Percentiles rank a stretch among this genome's conserved stretches.
These are phyloP conservation scores for Balansia obtecta DNA, from an alignment of 2,329 filamentous ascomycete species.

Conservation along the genomic window DNA sequence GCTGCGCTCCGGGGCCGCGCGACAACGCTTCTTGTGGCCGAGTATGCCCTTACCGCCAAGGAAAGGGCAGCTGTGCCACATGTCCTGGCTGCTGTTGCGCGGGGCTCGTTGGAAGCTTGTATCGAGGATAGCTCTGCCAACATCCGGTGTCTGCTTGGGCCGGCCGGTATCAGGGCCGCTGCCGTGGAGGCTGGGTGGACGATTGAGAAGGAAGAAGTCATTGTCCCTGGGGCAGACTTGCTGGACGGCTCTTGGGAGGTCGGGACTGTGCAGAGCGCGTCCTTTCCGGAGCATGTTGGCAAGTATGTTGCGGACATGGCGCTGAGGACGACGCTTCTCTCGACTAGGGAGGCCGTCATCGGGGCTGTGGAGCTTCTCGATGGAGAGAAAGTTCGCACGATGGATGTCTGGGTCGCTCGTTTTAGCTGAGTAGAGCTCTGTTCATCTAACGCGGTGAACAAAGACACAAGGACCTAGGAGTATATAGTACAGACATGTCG, in stretches of 20 bases:
- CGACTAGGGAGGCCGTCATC: slow-evolving; percentile 21
- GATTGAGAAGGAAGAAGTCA: slow-evolving; percentile 21
- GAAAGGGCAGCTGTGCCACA: too few relatives aligned
- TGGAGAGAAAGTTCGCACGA: slow-evolving; percentile 22
- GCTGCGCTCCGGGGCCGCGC: too few relatives aligned
- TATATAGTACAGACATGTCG: too few relatives aligned
- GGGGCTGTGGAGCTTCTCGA: slow-evolving; percentile 16
- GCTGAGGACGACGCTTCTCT: slow-evolving; percentile 15
- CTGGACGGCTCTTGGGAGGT: slow-evolving; percentile 36
- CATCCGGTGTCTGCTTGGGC: slow-evolving; percentile 32
- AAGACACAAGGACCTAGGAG: too few relatives aligned
- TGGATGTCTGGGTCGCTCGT: slow-evolving; percentile 28
- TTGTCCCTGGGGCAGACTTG: slow-evolving; percentile 26
- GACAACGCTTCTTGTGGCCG: too few relatives aligned
- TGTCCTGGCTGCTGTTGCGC: too few relatives aligned
- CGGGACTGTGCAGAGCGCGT: slow-evolving; percentile 15
- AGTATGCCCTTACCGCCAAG: too few relatives aligned
- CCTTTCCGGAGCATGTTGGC: slow-evolving; percentile 22
- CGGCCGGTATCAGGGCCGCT: slow-evolving; percentile 24
- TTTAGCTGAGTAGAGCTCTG: slow-evolving; percentile 5
- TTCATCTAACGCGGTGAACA: not conserved
- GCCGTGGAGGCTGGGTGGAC: slow-evolving; percentile 25
- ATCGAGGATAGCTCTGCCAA: slow-evolving; percentile 28
- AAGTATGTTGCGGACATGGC: slow-evolving; percentile 14
- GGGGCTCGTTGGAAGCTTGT: slow-evolving; percentile 26